These are phyloP conservation scores for Leccinum disarticulatum DNA, from an alignment of 768 basidiomycete genomes.

Conservation along the genomic window DNA sequence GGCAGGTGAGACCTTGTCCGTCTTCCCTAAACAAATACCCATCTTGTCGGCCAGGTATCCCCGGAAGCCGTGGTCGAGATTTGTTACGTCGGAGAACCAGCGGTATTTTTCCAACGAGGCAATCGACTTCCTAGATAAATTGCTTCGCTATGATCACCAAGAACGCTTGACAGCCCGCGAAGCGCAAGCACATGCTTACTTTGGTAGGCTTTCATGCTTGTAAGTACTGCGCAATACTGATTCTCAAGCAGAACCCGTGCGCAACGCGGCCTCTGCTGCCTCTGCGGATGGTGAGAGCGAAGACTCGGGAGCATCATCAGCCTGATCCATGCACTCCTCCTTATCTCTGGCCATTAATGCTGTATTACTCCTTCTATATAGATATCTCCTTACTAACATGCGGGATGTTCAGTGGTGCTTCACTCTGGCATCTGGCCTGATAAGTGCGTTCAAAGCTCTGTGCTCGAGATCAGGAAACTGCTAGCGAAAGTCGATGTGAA, in stretches of 20 bases:
- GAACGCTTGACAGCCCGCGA: conserved; percentile 94
- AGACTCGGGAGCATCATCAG: conserved; percentile 35
- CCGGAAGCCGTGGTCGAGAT: conserved; percentile 92
- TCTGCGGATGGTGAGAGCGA: conserved; percentile 66
- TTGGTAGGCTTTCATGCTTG: conserved; percentile 50
- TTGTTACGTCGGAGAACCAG: conserved; percentile 95
- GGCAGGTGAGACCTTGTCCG: conserved; percentile 54
- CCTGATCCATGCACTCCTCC: conserved; percentile 29
- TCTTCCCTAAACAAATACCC: conserved; percentile 10
- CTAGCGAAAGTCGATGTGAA: conserved; percentile 1
- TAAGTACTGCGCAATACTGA: conserved; percentile 19
- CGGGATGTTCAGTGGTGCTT: conserved; percentile 22
- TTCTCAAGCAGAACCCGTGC: conserved; percentile 60
- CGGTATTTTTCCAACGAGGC: conserved; percentile 96
- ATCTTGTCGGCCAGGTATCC: conserved; percentile 59
- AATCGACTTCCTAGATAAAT: conserved; percentile 93
- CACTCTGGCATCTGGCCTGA: conserved; percentile 14
- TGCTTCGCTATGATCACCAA: conserved; percentile 96
- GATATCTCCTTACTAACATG: conserved; percentile 27
- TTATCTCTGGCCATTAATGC: conserved; percentile 27
- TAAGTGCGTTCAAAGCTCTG: conserved; percentile 21
- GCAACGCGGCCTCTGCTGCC: conserved; percentile 44
- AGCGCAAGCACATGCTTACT: conserved; percentile 91
- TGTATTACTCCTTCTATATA: conserved; percentile 38
- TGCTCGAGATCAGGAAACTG: conserved; percentile 8